Evolutionary conservation across 2,329 filamentous ascomycete genomes (phyloP), one percentile per base, ranked within the genome.

Genomic region (Cytospora piceae): DNA sequence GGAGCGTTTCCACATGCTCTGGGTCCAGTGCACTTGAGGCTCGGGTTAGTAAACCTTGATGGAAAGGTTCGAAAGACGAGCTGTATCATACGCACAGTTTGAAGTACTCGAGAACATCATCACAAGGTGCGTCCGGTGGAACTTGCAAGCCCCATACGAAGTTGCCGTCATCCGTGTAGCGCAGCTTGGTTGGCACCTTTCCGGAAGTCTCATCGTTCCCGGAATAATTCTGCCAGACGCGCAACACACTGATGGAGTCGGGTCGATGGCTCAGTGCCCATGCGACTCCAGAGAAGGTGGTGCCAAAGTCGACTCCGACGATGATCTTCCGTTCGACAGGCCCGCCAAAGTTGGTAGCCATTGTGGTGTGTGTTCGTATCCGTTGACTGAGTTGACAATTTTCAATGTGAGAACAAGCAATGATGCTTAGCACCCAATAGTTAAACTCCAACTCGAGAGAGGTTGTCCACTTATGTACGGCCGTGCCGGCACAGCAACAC

Each of bases 131-230:
- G 22, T 77, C 74, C 20, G 77, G 70, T 7, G 82, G 77, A 46
- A 84, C 80, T 42, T 81, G 77, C 64, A 81, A 83, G 0, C 83
- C 83, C 83, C 83, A 85, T 73, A 83, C 78, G 69, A 78, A 76
- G 2, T 77, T 74, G 14, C 75, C 72, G 8, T 75, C 73, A 4
- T n/a, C 5, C 14, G 77, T 71, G 68, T 80, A 82, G 54, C 80
- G 75, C 46, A 85, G 74, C 69, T 79, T 79, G 5, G 82, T 84
- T 3, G 82, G 82, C 4, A 85, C 82, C 68, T 84, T 84, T 54
- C 78, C 77, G 0, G 78, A 79, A 12, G 70, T 74, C 34, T 77
- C 74, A n/a, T 75, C 76, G 65, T 77, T 76, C 7, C 71, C 74
- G 24, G 70, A 73, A 4, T 12, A 2, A 6, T 56, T 39, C 17